Evolutionary conservation across 1,284 basidiomycete genomes (phyloP).

Genomic region (Ustilago lituana): DNA sequence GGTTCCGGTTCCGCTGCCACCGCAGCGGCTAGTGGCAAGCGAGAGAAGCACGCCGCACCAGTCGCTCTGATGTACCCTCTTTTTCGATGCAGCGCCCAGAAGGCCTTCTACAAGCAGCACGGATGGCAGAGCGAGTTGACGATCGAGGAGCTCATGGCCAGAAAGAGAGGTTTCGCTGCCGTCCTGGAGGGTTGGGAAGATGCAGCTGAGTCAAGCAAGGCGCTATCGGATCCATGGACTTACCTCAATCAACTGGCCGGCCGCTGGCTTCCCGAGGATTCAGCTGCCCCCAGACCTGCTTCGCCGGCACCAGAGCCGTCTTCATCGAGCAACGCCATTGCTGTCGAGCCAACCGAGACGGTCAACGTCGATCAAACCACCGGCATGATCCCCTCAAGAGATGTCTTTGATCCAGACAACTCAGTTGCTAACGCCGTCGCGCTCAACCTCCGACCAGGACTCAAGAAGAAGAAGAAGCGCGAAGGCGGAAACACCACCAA

Average conservation of each 20-base stretch:
- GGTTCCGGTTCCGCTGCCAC: conserved; percentile 6
- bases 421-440: conserved; percentile 46
- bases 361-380: conserved; percentile 30
- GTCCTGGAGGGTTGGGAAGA: conserved; percentile 36
- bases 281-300: neutral
- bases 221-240: conserved; percentile 51
- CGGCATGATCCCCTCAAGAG: conserved; percentile 36
- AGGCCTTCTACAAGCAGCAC: conserved; percentile 34
- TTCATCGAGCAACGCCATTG: neutral
- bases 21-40: conserved; percentile 14
- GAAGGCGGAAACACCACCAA: conserved; percentile 35
- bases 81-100: conserved; percentile 20
- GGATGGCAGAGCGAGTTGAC: conserved; percentile 49
- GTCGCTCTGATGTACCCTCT: conserved; percentile 57
- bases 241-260: conserved; percentile 54
- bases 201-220: conserved; percentile 5
- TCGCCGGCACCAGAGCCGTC: neutral
- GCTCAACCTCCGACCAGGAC: conserved; percentile 44
- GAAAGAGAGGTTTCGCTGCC: conserved; percentile 20
- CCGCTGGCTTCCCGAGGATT: conserved; percentile 52
- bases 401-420: conserved; percentile 49
- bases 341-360: conserved; percentile 32
- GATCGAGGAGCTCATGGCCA: conserved; percentile 57
- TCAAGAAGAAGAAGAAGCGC: conserved; percentile 47
- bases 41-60: conserved; percentile 58